phyloP scores from a whole-genome alignment of 371 early-diverging fungal species.

The Synchytrium microbalum region DNA sequence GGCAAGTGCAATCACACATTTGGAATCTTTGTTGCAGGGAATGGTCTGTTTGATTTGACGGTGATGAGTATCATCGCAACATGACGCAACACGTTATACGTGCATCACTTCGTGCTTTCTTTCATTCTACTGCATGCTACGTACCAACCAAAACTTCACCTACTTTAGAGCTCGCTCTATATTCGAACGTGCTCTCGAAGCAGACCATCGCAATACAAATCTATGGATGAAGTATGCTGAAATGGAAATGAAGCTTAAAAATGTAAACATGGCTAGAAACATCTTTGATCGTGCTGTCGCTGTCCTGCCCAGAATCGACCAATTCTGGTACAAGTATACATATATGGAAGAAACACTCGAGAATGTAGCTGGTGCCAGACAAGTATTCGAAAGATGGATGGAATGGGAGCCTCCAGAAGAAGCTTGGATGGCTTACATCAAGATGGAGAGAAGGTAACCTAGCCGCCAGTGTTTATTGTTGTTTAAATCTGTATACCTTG shows the following conservation, averaged over 20 bases:
- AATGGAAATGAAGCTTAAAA: constrained; percentile 93
- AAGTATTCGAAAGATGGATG: constrained; percentile 98
- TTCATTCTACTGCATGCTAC: no score
- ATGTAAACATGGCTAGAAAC: constrained; percentile 86
- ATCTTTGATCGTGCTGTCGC: constrained; percentile 86
- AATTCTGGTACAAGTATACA: constrained; percentile 96
- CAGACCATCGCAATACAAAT: constrained; percentile 75
- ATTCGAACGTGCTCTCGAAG: constrained; percentile 85
- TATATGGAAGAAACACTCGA: constrained; percentile 95
- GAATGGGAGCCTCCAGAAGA: constrained; percentile 90
- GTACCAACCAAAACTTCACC: no score
- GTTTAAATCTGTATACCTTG: neutral
- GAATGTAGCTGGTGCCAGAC: constrained; percentile 80
- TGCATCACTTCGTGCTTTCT: neutral
- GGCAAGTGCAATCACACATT: constrained; percentile 30
- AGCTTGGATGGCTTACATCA: constrained; percentile 90
- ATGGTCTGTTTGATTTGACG: no score
- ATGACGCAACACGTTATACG: neutral
- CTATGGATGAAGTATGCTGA: constrained; percentile 91
- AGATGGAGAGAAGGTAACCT: constrained; percentile 84
- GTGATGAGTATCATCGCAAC: neutral
- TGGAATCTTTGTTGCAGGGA: neutral
- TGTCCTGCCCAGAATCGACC: constrained; percentile 84
- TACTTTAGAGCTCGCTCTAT: constrained; percentile 71
- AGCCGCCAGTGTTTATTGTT: neutral